Conservation (phyloP, 208 protist species). For the Trichomonas vaginalis region DNA sequence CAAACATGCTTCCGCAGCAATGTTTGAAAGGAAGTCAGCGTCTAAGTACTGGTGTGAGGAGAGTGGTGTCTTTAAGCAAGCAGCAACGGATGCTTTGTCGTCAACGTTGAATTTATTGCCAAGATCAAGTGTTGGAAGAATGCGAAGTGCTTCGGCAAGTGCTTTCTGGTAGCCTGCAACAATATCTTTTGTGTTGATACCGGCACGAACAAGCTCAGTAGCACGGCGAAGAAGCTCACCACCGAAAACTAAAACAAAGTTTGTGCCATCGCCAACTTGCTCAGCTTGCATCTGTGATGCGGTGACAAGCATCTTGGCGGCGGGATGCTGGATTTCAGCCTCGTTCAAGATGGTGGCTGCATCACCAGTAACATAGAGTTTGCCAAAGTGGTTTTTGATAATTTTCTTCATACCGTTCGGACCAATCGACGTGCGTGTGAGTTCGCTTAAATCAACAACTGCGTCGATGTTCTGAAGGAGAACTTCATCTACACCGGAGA, state of each 20-base stretch:
- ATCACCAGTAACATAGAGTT: constrained; percentile 98
- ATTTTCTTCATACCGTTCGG: constrained; percentile 99
- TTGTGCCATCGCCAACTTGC: constrained; percentile 91
- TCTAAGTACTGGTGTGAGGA: background rate
- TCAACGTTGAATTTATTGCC: constrained; percentile 35
- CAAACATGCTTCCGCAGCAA: background rate
- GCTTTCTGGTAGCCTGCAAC: constrained; percentile 88
- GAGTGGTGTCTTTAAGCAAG: background rate
- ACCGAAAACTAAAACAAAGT: constrained; percentile 88
- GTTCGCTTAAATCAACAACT: constrained; percentile 76
- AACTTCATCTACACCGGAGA: constrained; percentile 73
- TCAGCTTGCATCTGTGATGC: constrained; percentile 90
- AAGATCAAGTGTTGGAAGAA: constrained; percentile 55
- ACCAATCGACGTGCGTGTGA: constrained; percentile 86
- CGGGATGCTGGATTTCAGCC: constrained; percentile 88
- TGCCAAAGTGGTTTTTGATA: constrained; percentile 97
- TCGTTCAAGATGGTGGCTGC: constrained; percentile 97
- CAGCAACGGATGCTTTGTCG: constrained; percentile 45
- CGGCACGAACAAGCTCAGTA: constrained; percentile 77
- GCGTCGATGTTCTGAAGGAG: constrained; percentile 92
- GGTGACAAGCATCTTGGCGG: constrained; percentile 86
- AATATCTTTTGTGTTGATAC: constrained; percentile 90
- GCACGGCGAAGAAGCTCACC: constrained; percentile 91
- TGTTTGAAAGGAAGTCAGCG: background rate
- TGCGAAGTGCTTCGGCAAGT: constrained; percentile 61